A percentile compares a stretch with the other conserved stretches of the same genome.
phyloP scores from a whole-genome alignment of 768 basidiomycete species.

The Boletus sensibilis region DNA sequence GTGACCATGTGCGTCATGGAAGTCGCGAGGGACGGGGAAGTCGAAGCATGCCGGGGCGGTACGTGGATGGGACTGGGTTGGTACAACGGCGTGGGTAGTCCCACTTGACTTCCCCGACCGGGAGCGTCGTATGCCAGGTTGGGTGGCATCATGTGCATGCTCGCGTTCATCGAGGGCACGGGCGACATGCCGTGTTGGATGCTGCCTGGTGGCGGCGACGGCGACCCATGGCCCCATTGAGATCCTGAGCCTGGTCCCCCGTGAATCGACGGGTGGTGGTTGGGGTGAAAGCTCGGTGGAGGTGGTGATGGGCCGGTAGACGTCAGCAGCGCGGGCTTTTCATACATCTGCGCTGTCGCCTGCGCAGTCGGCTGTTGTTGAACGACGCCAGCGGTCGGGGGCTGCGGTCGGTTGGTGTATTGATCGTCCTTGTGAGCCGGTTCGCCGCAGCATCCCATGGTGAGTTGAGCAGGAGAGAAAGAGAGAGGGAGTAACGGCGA shows the following conservation, averaged over 20 bases:
- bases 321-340: conserved; percentile 45
- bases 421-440: conserved; percentile 32
- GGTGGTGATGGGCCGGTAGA: conserved; percentile 45
- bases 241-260: conserved; percentile 19
- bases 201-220: conserved; percentile 33
- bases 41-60: conserved; percentile 18
- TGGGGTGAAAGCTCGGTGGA: conserved; percentile 36
- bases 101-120: neutral
- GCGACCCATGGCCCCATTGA: conserved; percentile 28
- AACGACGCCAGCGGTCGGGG: conserved; percentile 37
- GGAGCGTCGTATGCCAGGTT: neutral
- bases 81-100: conserved; percentile 17
- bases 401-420: conserved; percentile 34
- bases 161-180: neutral
- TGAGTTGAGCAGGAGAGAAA: neutral
- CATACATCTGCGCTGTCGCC: conserved; percentile 33
- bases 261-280: conserved; percentile 24
- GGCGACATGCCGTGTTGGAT: conserved; percentile 2
- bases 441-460: conserved; percentile 72
- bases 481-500: neutral
- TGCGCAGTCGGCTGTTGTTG: conserved; percentile 53
- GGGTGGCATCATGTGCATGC: neutral
- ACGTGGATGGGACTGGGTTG: conserved; percentile 31
- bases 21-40: conserved; percentile 23
- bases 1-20: conserved; percentile 1